phyloP scores from a whole-genome alignment of 164 flowering plant species.

The grape (Vitis vinifera) region DNA sequence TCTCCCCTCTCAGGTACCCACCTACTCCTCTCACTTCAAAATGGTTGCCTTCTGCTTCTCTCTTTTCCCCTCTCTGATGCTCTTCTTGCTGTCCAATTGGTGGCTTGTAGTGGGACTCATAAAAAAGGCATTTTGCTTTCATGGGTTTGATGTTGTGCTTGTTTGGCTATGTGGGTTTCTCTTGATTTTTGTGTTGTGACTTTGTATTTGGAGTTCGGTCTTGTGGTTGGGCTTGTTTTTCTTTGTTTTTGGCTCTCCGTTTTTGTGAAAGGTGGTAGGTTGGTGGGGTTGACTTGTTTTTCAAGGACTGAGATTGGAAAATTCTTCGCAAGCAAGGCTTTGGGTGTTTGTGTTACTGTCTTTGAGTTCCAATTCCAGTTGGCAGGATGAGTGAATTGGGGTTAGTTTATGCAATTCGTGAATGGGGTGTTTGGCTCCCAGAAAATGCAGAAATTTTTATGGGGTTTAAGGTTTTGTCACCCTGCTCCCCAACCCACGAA shows the following conservation, averaged over 20 bases:
- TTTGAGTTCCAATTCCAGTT: conserved; percentile 8
- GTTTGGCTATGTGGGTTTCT: conserved; percentile 12
- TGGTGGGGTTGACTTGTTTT: conserved; percentile 58
- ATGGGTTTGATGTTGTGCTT: conserved; percentile 13
- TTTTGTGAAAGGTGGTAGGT: conserved; percentile 53
- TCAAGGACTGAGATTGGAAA: neutral
- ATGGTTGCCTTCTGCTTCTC: neutral
- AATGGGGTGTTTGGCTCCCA: neutral
- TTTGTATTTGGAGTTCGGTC: conserved; percentile 7
- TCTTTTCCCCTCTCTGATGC: neutral
- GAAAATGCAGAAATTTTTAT: neutral
- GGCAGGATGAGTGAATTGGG: neutral
- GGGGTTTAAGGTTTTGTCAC: conserved; percentile 6
- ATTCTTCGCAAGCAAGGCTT: conserved; percentile 3
- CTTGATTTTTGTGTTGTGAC: conserved; percentile 11
- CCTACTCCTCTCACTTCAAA: conserved; percentile 3
- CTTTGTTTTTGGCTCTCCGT: conserved; percentile 1
- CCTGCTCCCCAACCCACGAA: neutral
- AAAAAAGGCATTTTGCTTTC: conserved; percentile 13
- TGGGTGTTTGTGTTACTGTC: neutral
- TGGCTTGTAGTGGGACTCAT: neutral
- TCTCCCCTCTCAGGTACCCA: conserved; percentile 17
- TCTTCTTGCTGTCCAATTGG: neutral
- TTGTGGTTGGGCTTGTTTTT: conserved; percentile 3
- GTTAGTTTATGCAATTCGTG: neutral